Percentiles rank a stretch among this genome's conserved stretches.
Evolutionary conservation across 2,329 filamentous ascomycete genomes (phyloP).

Genomic region (Cucurbitaria berberidis): DNA sequence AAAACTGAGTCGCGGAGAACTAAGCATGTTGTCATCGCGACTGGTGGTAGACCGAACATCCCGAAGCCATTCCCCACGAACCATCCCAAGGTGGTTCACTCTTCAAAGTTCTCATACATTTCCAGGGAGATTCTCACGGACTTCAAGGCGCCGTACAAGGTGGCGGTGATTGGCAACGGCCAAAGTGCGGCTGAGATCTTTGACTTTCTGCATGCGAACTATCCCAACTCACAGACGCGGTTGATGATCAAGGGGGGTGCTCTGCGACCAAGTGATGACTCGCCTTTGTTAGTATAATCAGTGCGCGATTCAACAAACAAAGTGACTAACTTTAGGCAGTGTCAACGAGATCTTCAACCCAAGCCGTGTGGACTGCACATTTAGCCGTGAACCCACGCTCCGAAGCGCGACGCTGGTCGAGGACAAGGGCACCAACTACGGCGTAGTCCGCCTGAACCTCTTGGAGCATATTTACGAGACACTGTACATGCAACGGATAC

Average conservation of each 20-base stretch:
- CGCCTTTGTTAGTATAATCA: slow-evolving; percentile 75
- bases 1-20: slow-evolving; percentile 60
- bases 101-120: slow-evolving; percentile 78
- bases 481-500: slow-evolving; percentile 84
- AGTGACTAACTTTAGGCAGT: slow-evolving; percentile 55
- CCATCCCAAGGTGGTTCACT: slow-evolving; percentile 81
- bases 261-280: slow-evolving; percentile 90
- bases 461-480: slow-evolving; percentile 88
- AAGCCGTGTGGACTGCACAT: slow-evolving; percentile 78
- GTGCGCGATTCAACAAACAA: neutral
- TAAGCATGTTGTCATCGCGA: slow-evolving; percentile 73
- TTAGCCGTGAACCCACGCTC: slow-evolving; percentile 66
- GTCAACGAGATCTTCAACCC: slow-evolving; percentile 98
- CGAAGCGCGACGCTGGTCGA: slow-evolving; percentile 68
- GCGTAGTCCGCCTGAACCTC: slow-evolving; percentile 87
- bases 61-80: slow-evolving; percentile 72
- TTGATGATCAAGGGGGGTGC: slow-evolving; percentile 84
- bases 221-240: slow-evolving; percentile 78
- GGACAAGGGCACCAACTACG: slow-evolving; percentile 89
- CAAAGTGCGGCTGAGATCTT: slow-evolving; percentile 97
- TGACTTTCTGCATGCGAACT: slow-evolving; percentile 81
- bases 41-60: slow-evolving; percentile 72
- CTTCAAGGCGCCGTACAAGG: slow-evolving; percentile 65
- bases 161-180: slow-evolving; percentile 86
- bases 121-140: slow-evolving; percentile 66